Percentiles rank a stretch among this genome's conserved stretches.
These are phyloP conservation scores for Suillus brevipes DNA, from an alignment of 768 basidiomycete species.

Conservation along the genomic window DNA sequence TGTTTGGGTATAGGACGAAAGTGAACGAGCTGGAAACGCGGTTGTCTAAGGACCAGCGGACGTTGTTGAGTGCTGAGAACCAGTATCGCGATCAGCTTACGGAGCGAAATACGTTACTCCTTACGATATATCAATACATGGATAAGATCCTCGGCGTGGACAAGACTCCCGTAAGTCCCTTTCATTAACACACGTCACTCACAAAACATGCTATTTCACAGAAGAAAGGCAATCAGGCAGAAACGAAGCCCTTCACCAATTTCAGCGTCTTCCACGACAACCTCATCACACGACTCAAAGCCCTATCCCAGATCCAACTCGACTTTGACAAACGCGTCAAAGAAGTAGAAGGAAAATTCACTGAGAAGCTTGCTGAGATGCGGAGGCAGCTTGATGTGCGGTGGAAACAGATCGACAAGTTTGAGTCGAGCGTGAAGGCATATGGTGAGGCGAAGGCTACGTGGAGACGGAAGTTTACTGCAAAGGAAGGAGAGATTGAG, in stretches of 20 bases:
- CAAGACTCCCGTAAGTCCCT: conserved; percentile 68
- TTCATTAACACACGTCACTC: neutral
- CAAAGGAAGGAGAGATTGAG: conserved; percentile 89
- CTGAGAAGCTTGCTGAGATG: conserved; percentile 75
- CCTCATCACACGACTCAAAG: conserved; percentile 82
- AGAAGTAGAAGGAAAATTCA: conserved; percentile 71
- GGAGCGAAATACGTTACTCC: conserved; percentile 86
- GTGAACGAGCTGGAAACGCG: conserved; percentile 77
- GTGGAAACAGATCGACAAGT: conserved; percentile 92
- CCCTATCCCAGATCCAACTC: conserved; percentile 78
- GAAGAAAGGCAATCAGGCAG: conserved; percentile 76
- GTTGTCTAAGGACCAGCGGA: conserved; percentile 79
- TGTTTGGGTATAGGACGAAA: conserved; percentile 55
- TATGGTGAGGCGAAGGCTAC: conserved; percentile 77
- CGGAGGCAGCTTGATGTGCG: conserved; percentile 84
- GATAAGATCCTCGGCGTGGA: conserved; percentile 92
- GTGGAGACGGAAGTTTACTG: conserved; percentile 81
- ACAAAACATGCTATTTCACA: conserved; percentile 25
- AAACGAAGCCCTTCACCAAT: conserved; percentile 92
- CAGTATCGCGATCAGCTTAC: conserved; percentile 91
- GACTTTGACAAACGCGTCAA: conserved; percentile 87
- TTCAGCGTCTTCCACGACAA: conserved; percentile 95
- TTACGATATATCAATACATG: conserved; percentile 94
- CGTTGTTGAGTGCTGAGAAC: conserved; percentile 66
- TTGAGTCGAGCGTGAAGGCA: conserved; percentile 82